phyloP scores from a whole-genome alignment of 2,329 filamentous ascomycete genomes.

The Dactylellina haptotyla region DNA sequence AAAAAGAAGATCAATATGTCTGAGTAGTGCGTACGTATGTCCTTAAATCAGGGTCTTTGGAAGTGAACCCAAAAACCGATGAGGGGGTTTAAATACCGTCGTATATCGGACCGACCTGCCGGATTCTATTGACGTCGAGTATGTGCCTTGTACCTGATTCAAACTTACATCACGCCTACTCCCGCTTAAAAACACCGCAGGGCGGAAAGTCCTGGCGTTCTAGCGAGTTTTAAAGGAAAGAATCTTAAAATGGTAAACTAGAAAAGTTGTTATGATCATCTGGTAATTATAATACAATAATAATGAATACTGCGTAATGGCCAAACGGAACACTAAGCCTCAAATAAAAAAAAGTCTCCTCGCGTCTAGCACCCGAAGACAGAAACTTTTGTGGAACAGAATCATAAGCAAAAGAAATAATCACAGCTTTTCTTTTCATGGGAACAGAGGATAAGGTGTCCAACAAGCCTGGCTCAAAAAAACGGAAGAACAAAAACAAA shows the following conservation, averaged over 20 bases:
- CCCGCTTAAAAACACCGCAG: no score
- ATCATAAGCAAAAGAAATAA: slow-evolving; percentile 59
- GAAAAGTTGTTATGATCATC: background rate
- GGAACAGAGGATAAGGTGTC: no score
- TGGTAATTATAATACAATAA: slow-evolving; percentile 13
- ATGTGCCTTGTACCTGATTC: no score
- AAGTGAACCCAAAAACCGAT: no score
- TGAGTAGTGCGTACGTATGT: no score
- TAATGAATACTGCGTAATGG: background rate
- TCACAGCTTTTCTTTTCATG: slow-evolving; percentile 60
- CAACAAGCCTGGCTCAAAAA: slow-evolving; percentile 29
- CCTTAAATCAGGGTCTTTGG: no score
- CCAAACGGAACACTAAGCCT: background rate
- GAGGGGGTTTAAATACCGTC: background rate
- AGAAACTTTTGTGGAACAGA: slow-evolving; percentile 36
- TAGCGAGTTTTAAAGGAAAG: no score
- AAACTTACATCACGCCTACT: no score
- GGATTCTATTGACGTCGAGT: background rate
- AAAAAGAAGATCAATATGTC: no score
- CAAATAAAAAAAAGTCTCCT: background rate
- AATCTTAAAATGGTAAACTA: background rate
- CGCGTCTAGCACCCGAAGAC: slow-evolving; percentile 11
- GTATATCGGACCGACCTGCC: slow-evolving; percentile 1
- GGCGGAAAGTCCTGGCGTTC: no score
- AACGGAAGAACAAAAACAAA: slow-evolving; percentile 9